Evolutionary conservation across 164 flowering plant species (phyloP).

Genomic region (Stephania yunnanensis): DNA sequence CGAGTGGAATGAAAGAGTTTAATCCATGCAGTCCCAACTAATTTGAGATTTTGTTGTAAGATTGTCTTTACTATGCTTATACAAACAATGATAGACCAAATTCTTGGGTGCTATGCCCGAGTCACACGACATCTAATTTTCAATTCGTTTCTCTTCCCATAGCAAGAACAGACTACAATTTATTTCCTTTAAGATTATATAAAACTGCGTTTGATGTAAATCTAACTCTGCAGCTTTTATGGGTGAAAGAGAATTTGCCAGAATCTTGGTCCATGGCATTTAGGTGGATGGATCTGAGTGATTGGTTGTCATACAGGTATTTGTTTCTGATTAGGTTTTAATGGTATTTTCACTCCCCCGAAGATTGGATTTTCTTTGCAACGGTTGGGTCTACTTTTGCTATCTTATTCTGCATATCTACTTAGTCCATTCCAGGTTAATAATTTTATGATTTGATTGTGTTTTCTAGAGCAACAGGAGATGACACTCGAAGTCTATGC

Average conservation of each 20-base stretch:
- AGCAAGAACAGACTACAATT: neutral
- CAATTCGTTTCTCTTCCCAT: neutral
- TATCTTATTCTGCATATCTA: neutral
- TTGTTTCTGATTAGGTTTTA: slow-evolving; percentile 6
- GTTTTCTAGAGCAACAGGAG: slow-evolving; percentile 80
- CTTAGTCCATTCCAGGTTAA: neutral
- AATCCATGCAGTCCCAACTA: too few species aligned
- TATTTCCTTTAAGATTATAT: neutral
- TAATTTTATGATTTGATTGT: slow-evolving; percentile 1
- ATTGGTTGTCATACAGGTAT: slow-evolving; percentile 94
- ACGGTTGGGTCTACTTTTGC: neutral
- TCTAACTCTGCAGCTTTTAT: slow-evolving; percentile 64
- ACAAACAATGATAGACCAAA: neutral
- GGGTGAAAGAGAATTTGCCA: slow-evolving; percentile 95
- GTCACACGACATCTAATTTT: neutral
- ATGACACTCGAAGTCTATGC: slow-evolving; percentile 95
- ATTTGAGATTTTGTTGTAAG: too few species aligned
- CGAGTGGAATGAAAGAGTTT: too few species aligned
- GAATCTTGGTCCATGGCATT: slow-evolving; percentile 96
- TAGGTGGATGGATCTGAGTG: slow-evolving; percentile 99
- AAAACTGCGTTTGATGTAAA: neutral
- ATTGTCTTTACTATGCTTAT: neutral
- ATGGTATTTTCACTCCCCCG: slow-evolving; percentile 1
- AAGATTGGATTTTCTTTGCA: neutral
- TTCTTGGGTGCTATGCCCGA: neutral